These are phyloP conservation scores for Termitomyces sp. DNA, from an alignment of 768 basidiomycete genomes.

Conservation along the genomic window DNA sequence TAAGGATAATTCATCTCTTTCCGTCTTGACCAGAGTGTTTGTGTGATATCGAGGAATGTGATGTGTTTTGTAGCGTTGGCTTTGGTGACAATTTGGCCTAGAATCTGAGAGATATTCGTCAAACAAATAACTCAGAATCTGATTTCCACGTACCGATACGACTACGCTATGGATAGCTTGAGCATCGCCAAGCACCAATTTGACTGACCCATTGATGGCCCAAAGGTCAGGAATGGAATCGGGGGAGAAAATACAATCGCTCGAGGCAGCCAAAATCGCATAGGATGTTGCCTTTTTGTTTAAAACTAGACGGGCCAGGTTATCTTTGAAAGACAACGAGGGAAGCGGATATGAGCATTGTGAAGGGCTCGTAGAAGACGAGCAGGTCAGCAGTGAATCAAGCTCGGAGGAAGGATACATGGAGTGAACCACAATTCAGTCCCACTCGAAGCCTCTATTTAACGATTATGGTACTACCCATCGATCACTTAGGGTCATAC, in stretches of 20 bases:
- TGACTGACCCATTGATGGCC: conserved; percentile 25
- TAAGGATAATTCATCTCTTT: conserved; percentile 24
- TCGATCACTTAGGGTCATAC: not conserved
- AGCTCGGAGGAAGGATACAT: conserved; percentile 7
- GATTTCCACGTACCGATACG: conserved; percentile 37
- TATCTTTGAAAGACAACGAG: not conserved
- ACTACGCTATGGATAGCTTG: conserved; percentile 46
- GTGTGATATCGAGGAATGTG: conserved; percentile 30
- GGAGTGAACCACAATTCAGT: conserved; percentile 6
- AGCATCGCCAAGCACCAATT: conserved; percentile 30
- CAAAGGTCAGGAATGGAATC: conserved; percentile 23
- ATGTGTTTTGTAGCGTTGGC: conserved; percentile 29
- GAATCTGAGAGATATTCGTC: conserved; percentile 21
- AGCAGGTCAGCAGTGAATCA: conserved; percentile 1
- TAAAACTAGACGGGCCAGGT: not conserved
- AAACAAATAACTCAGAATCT: not conserved
- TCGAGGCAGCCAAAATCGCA: conserved; percentile 44
- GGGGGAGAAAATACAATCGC: conserved; percentile 36
- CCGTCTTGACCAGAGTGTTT: conserved; percentile 36
- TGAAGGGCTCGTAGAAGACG: conserved; percentile 23
- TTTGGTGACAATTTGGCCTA: conserved; percentile 36
- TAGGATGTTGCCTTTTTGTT: conserved; percentile 34
- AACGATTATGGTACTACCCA: not conserved
- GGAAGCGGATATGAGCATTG: not conserved
- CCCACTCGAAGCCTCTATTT: not conserved